phyloP scores from a whole-genome alignment of 345 rosid genomes.

The Arabidopsis suecica region DNA sequence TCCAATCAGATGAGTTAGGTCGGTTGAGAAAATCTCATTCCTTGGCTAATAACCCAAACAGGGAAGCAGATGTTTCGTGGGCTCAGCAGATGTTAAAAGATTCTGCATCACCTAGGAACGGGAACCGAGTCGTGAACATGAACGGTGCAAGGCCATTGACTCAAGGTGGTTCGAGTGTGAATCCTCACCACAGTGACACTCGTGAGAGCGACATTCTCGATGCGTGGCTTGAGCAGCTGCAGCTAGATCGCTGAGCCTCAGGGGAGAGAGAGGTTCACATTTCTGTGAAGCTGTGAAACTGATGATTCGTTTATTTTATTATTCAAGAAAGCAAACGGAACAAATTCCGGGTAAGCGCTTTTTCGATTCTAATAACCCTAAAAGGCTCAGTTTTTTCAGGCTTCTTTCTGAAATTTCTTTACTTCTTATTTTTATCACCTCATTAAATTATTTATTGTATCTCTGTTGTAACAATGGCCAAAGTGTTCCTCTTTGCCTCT shows the following conservation, averaged over 20 bases:
- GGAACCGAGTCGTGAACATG: slow-evolving; percentile 44
- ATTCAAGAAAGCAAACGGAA: slow-evolving; percentile 37
- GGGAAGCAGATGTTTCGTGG: slow-evolving; percentile 85
- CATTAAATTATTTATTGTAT: slow-evolving; percentile 44
- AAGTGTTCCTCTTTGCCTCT: slow-evolving; percentile 33
- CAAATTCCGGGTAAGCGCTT: slow-evolving; percentile 41
- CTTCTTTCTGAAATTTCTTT: slow-evolving; percentile 38
- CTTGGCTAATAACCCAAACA: slow-evolving; percentile 55
- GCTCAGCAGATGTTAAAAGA: slow-evolving; percentile 79
- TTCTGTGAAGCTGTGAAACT: slow-evolving; percentile 45
- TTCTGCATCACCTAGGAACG: slow-evolving; percentile 63
- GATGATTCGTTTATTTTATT: slow-evolving; percentile 46
- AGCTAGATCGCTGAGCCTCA: slow-evolving; percentile 80
- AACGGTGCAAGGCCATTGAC: slow-evolving; percentile 45
- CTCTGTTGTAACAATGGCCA: slow-evolving; percentile 39
- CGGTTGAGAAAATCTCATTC: slow-evolving; percentile 59
- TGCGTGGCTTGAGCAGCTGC: slow-evolving; percentile 81
- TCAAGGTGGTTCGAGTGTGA: slow-evolving; percentile 47
- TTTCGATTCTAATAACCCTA: slow-evolving; percentile 34
- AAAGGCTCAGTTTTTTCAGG: slow-evolving; percentile 42
- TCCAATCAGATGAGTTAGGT: slow-evolving; percentile 60
- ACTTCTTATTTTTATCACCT: slow-evolving; percentile 29
- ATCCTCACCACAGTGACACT: slow-evolving; percentile 36
- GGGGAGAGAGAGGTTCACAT: slow-evolving; percentile 51
- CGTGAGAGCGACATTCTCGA: slow-evolving; percentile 63